A percentile compares a stretch with the other conserved stretches of the same genome.
phyloP scores from a whole-genome alignment of 2,329 filamentous ascomycete genomes.

The Colletotrichum caudatum region DNA sequence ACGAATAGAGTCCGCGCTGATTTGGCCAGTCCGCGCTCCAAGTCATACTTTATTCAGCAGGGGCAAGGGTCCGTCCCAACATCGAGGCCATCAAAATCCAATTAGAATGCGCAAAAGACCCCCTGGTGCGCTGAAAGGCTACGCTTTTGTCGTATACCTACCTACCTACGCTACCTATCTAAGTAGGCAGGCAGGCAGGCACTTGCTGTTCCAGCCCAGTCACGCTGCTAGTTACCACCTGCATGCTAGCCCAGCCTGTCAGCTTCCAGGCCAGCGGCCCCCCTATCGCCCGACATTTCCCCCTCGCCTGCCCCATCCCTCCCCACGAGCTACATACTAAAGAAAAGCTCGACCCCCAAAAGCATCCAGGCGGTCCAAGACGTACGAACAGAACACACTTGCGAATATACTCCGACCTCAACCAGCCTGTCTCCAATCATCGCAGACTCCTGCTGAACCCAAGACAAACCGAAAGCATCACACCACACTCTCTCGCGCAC shows the following conservation, averaged over 20 bases:
- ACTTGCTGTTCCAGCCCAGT: neutral
- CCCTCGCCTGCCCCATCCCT: slow-evolving; percentile 38
- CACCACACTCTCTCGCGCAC: slow-evolving; percentile 7
- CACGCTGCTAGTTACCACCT: slow-evolving; percentile 1
- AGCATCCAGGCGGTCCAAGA: slow-evolving; percentile 34
- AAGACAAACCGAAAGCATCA: neutral
- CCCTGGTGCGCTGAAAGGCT: slow-evolving; percentile 1
- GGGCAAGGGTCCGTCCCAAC: slow-evolving; percentile 10
- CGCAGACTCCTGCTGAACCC: slow-evolving; percentile 2
- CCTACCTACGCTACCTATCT: no score
- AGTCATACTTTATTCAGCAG: slow-evolving; percentile 3
- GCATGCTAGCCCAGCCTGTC: slow-evolving; percentile 27
- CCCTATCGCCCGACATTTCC: slow-evolving; percentile 38
- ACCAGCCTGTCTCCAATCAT: slow-evolving; percentile 6
- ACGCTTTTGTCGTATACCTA: neutral
- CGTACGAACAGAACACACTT: slow-evolving; percentile 32
- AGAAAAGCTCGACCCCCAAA: slow-evolving; percentile 43
- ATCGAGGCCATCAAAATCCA: neutral
- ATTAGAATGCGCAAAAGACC: neutral
- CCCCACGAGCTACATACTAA: slow-evolving; percentile 41
- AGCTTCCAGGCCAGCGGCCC: slow-evolving; percentile 34
- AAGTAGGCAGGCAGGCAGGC: neutral
- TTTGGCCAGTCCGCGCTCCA: slow-evolving; percentile 3
- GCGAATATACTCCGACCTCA: slow-evolving; percentile 30
- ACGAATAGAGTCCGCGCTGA: neutral